Evolutionary conservation across 2,329 filamentous ascomycete species (phyloP).

Genomic region (Drechslerella dactyloides): DNA sequence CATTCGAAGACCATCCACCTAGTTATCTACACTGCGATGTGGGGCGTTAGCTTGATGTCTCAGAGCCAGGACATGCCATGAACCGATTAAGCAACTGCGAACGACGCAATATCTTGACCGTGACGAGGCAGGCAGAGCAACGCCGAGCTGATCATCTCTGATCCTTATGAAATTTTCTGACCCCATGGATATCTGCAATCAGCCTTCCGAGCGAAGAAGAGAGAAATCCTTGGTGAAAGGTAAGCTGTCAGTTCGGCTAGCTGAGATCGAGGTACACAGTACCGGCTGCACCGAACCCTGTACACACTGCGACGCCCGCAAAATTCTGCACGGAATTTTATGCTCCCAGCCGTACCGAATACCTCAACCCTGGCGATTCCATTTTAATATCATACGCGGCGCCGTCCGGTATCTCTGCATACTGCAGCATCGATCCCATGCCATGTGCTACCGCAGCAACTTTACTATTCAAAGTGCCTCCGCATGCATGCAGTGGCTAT

Average conservation of each 20-base stretch:
- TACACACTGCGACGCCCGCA: too few species aligned
- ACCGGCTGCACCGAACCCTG: too few species aligned
- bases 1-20: constrained; percentile 21
- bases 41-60: constrained; percentile 31
- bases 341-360: constrained; percentile 20
- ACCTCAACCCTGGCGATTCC: constrained; percentile 14
- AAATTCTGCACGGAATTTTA: constrained; percentile 10
- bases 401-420: constrained; percentile 12
- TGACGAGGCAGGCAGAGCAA: constrained; percentile 47
- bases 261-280: too few species aligned
- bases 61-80: constrained; percentile 37
- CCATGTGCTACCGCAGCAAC: constrained; percentile 1
- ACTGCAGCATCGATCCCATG: constrained; percentile 33
- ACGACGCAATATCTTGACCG: constrained; percentile 20
- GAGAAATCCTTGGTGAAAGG: background rate
- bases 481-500: constrained; percentile 38
- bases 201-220: background rate
- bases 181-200: background rate
- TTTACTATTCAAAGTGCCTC: constrained; percentile 5
- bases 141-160: constrained; percentile 36
- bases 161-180: background rate
- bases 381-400: constrained; percentile 15
- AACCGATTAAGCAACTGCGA: constrained; percentile 48
- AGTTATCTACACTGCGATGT: constrained; percentile 26
- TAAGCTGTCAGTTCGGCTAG: background rate